Conservation (phyloP, 1,284 basidiomycete species). For the Anthracocystis setariae region DNA sequence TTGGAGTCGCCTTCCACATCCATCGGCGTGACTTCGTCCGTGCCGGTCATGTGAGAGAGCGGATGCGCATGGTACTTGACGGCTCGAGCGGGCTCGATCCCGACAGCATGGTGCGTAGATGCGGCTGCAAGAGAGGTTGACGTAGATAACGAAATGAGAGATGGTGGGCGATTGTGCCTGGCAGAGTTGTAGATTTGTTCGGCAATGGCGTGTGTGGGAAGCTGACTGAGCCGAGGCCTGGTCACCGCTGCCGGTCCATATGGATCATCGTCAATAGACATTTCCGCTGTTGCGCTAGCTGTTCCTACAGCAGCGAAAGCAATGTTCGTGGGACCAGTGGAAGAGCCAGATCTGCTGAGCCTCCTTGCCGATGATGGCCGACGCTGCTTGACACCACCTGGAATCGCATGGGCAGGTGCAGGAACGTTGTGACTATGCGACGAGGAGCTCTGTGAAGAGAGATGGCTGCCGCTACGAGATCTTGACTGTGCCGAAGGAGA, state of each 20-base stretch:
- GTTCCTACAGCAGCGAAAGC: constrained; percentile 29
- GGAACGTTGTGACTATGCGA: constrained; percentile 9
- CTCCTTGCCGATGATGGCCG: constrained; percentile 38
- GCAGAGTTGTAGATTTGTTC: constrained; percentile 37
- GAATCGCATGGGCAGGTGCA: constrained; percentile 13
- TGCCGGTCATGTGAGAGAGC: constrained; percentile 1
- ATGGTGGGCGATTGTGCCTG: constrained; percentile 14
- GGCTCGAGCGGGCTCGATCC: constrained; percentile 20
- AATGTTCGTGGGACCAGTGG: constrained; percentile 41
- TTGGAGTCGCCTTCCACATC: constrained; percentile 10
- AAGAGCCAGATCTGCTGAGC: constrained; percentile 41
- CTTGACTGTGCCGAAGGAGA: constrained; percentile 11
- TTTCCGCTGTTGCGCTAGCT: not conserved
- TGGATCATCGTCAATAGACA: constrained; percentile 32
- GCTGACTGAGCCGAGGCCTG: constrained; percentile 41
- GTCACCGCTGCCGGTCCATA: constrained; percentile 50
- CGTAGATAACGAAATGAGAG: constrained; percentile 26
- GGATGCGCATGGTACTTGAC: constrained; percentile 31
- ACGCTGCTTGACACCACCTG: constrained; percentile 22
- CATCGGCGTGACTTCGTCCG: constrained; percentile 2
- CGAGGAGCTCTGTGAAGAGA: constrained; percentile 4
- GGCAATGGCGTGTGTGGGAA: constrained; percentile 32
- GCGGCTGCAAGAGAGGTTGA: constrained; percentile 32
- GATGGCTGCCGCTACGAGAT: constrained; percentile 20
- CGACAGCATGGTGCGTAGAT: constrained; percentile 13